Evolutionary conservation across 495 filamentous ascomycete genomes (phyloP).

Genomic region (Chaetomium fimeti): DNA sequence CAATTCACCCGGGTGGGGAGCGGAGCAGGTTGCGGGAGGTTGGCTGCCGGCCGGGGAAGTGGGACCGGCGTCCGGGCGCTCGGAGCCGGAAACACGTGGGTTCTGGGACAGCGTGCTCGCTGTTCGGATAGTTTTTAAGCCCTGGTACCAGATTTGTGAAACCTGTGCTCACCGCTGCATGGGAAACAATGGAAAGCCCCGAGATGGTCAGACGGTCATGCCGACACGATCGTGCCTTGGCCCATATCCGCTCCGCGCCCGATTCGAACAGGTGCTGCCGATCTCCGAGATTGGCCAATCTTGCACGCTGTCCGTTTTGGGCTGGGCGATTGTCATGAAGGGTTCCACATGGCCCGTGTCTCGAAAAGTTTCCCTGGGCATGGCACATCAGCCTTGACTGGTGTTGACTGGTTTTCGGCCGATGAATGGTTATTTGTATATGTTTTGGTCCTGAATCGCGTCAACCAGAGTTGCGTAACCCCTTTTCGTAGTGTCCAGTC

Average conservation of each 20-base stretch:
- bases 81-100: neutral
- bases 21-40: neutral
- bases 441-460: no score
- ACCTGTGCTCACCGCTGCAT: no score
- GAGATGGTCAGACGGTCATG: slow-evolving; percentile 5
- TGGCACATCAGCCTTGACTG: neutral
- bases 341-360: neutral
- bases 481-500: no score
- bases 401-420: neutral
- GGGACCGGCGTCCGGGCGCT: no score
- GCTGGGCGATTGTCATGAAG: slow-evolving; percentile 1
- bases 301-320: neutral
- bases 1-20: neutral
- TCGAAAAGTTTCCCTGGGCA: neutral
- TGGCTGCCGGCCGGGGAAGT: neutral
- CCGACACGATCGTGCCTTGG: slow-evolving; percentile 10
- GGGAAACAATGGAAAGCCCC: neutral
- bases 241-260: neutral
- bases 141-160: no score
- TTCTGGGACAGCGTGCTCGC: no score
- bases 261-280: slow-evolving; percentile 4
- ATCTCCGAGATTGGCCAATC: slow-evolving; percentile 21
- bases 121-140: no score
- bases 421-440: neutral
- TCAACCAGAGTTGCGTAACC: no score